A percentile compares a stretch with the other conserved stretches of the same genome.
phyloP scores from a whole-genome alignment of 768 basidiomycete genomes.

The Auricularia cornea region DNA sequence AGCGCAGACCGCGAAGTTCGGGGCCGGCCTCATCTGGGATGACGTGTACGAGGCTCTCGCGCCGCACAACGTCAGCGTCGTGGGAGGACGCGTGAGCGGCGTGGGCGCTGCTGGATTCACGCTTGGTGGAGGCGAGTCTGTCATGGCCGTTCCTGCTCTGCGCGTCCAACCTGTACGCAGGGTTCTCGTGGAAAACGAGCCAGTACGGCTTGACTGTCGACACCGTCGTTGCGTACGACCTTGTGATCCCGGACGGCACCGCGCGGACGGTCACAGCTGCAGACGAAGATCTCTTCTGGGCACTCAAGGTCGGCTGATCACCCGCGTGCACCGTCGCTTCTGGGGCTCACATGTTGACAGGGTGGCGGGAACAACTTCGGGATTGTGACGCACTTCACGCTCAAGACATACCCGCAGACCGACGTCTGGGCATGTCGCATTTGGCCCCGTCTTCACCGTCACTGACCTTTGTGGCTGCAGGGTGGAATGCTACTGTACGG shows the following conservation, averaged over 20 bases:
- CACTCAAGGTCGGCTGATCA: neutral
- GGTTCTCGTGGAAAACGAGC: conserved; percentile 27
- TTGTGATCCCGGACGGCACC: conserved; percentile 24
- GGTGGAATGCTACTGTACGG: neutral
- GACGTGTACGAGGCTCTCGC: conserved; percentile 9
- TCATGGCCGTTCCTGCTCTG: neutral
- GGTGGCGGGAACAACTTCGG: neutral
- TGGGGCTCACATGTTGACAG: neutral
- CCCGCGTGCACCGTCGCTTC: neutral
- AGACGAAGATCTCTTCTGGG: conserved; percentile 3
- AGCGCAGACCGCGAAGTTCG: conserved; percentile 14
- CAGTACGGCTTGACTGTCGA: conserved; percentile 27
- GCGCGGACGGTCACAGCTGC: neutral
- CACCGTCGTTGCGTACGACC: conserved; percentile 20
- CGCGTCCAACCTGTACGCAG: too few species aligned
- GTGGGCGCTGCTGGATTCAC: conserved; percentile 5
- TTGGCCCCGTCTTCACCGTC: neutral
- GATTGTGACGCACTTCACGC: conserved; percentile 1
- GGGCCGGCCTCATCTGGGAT: conserved; percentile 22
- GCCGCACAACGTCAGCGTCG: conserved; percentile 1
- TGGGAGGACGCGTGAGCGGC: conserved; percentile 4
- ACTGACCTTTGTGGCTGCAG: neutral
- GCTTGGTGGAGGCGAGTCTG: conserved; percentile 1
- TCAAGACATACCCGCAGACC: conserved; percentile 1
- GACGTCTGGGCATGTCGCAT: conserved; percentile 1